phyloP scores from a whole-genome alignment of 2,329 filamentous ascomycete genomes.

The Seiridium unicorne region DNA sequence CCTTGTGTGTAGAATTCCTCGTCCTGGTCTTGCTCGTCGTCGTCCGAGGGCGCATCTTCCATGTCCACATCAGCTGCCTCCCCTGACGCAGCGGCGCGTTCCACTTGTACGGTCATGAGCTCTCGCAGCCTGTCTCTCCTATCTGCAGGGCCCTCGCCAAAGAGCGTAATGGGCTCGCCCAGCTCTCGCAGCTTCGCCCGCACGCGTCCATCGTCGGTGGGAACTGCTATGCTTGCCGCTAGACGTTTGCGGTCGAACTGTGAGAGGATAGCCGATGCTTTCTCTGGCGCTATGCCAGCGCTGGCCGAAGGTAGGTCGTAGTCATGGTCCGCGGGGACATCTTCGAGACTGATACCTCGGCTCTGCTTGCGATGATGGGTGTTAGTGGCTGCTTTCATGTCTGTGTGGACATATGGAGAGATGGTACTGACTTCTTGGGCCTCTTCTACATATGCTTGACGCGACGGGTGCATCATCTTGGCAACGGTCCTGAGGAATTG shows the following conservation, averaged over 20 bases:
- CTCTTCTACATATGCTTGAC: slow-evolving; percentile 94
- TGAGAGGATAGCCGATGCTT: slow-evolving; percentile 78
- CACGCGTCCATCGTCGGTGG: slow-evolving; percentile 88
- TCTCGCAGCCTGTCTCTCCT: slow-evolving; percentile 83
- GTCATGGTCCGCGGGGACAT: slow-evolving; percentile 69
- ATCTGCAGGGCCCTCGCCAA: slow-evolving; percentile 85
- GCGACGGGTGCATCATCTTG: slow-evolving; percentile 78
- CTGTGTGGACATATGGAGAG: slow-evolving; percentile 12
- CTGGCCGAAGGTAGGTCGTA: slow-evolving; percentile 71
- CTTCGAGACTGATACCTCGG: slow-evolving; percentile 31
- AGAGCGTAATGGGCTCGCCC: slow-evolving; percentile 91
- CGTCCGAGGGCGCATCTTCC: slow-evolving; percentile 56
- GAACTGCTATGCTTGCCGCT: slow-evolving; percentile 85
- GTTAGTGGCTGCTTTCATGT: slow-evolving; percentile 17
- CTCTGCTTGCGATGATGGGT: slow-evolving; percentile 30
- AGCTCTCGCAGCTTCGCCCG: slow-evolving; percentile 77
- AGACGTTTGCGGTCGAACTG: slow-evolving; percentile 91
- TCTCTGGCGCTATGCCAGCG: slow-evolving; percentile 71
- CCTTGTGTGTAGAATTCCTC: slow-evolving; percentile 96
- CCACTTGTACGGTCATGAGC: slow-evolving; percentile 71
- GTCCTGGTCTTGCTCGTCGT: slow-evolving; percentile 72
- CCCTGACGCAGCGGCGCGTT: slow-evolving; percentile 49
- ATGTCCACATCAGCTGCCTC: slow-evolving; percentile 59
- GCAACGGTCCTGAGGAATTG: neutral
- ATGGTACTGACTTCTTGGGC: slow-evolving; percentile 59